Base-by-base conservation (phyloP, 306 rosid species). In the Geum urbanum region DNA sequence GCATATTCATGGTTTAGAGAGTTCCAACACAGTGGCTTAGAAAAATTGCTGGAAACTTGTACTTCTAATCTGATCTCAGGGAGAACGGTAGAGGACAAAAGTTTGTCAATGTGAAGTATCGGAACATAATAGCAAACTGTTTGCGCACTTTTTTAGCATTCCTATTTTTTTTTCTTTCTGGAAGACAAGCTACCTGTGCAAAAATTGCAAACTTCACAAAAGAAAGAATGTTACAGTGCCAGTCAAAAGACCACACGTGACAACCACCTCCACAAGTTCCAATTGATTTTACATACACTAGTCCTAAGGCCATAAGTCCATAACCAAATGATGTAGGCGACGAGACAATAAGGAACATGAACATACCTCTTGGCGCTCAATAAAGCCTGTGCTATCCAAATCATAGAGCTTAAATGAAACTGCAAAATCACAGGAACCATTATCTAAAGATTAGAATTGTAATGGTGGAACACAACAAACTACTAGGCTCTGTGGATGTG, bases 391-490 rank as follows among this genome's bases (percentile, higher is more conserved):
- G 50, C 13, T 78, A 20, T 88, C 87, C 83, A 94, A 72, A 76
- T 94, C 97, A 51, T 94, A 94, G 15, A 90, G 87, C 85, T 72
- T 90, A 69, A 90, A 94, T 16, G 98, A 86, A 87, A 94, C 97
- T 90, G 91, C 69, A 74, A 64, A 4, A 70, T 49, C 80, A 56
- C 45, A 12, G 22, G 7, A 76, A 63, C 27, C 1, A 2, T 32
- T 13, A 67, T 16, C 62, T 63, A 41, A 22, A 53, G 5, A 47
- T 22, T 65, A 7, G 22, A 60, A 41, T 37, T 32, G 9, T 32
- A 44, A 53, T 19, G 55, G 32, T 57, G 61, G 18, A 66, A 45
- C 35, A 69, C 54, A 57, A 65, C 52, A n/a, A 63, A 24, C 65
- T 35, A 61, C 57, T 12, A 4, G 22, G 11, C 4, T 43, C 49